Conservation (phyloP, 805 yeast species). For the Candida saitoana region DNA sequence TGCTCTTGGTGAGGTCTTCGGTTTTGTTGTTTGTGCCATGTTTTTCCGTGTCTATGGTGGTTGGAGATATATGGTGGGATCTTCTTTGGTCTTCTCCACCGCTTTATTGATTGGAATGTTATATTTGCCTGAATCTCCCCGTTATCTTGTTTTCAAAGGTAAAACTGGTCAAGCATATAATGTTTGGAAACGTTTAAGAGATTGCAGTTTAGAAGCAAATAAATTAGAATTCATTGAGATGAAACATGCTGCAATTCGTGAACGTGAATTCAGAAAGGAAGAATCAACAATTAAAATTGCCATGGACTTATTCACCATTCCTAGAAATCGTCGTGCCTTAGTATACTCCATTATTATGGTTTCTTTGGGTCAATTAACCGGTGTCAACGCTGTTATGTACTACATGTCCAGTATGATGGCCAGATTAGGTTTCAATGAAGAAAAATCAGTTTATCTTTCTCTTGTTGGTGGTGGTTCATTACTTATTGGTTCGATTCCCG, state of each 20-base stretch:
- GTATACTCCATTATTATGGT: slow-evolving; percentile 56
- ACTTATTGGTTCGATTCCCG: slow-evolving; percentile 62
- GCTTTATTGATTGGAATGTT: slow-evolving; percentile 50
- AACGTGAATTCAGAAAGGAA: slow-evolving; percentile 34
- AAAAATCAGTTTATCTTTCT: slow-evolving; percentile 59
- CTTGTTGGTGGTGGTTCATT: slow-evolving; percentile 66
- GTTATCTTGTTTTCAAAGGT: slow-evolving; percentile 40
- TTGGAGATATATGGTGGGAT: slow-evolving; percentile 66
- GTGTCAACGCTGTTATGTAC: slow-evolving; percentile 65
- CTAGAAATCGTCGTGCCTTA: slow-evolving; percentile 61
- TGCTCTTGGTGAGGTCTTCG: slow-evolving; percentile 64
- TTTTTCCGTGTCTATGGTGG: slow-evolving; percentile 54
- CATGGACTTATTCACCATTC: slow-evolving; percentile 49
- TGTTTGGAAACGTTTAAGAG: slow-evolving; percentile 55
- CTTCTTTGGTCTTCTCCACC: slow-evolving; percentile 57
- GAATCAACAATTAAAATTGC: slow-evolving; percentile 38
- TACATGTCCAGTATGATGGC: slow-evolving; percentile 57
- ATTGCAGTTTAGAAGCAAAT: slow-evolving; percentile 36
- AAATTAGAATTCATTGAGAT: slow-evolving; percentile 56
- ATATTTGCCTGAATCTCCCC: slow-evolving; percentile 49
- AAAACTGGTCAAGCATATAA: slow-evolving; percentile 44
- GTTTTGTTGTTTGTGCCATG: slow-evolving; percentile 61
- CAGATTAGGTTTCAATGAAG: slow-evolving; percentile 49
- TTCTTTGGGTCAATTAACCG: slow-evolving; percentile 60
- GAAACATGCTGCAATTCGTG: slow-evolving; percentile 49